Base-by-base conservation (phyloP, 306 rosid species). In the Vigna mungo region DNA sequence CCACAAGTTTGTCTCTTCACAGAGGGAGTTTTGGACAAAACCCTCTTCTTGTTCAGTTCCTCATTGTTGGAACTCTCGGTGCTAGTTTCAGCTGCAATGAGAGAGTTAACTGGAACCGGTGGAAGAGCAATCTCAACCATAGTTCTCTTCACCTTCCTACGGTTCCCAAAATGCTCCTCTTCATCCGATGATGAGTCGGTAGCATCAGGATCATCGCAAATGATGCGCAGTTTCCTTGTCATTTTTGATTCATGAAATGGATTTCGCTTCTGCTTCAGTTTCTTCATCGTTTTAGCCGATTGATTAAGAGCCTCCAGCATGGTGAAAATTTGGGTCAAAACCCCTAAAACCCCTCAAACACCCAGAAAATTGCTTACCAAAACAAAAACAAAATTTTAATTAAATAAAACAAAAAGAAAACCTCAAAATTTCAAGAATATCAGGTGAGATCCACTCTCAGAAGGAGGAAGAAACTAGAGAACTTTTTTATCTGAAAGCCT, bases 131-230 rank as follows among this genome's bases (percentile, higher is more conserved):
- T 43, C 65, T 90, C 94, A 6, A 67, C 71, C 2, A 93, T 63
- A 14, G 73, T 32, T 34, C 84, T 81, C 73, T 87, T 91, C 21
- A 34, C 43, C 85, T 62, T 85, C 39, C 41, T 70, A 0, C 17
- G 12, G 9, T 32, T 44, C 13, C 15, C n/a, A 39, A 5, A 6
- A 21, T 6, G 9, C 30, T 14, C 86, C 14, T 4, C 86, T 66
- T 93, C 97, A 23, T 84, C 91, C 0, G 94, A 89, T 36, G 94
- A 89, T 6, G 87, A 85, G 7, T 93, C 97, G 1, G 97, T 93
- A 5, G 96, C 97, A 36, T 93, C 76, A 9, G 97, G 96, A 79
- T 93, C 97, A 16, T 72, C 64, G 34, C 78, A 90, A 80, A 90
- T 78, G 9, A 93, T 71, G 2, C 96, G 90, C 51, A 93, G 61